These are phyloP conservation scores for Aphanocladium album DNA, from an alignment of 2,329 filamentous ascomycete genomes.

Conservation along the genomic window DNA sequence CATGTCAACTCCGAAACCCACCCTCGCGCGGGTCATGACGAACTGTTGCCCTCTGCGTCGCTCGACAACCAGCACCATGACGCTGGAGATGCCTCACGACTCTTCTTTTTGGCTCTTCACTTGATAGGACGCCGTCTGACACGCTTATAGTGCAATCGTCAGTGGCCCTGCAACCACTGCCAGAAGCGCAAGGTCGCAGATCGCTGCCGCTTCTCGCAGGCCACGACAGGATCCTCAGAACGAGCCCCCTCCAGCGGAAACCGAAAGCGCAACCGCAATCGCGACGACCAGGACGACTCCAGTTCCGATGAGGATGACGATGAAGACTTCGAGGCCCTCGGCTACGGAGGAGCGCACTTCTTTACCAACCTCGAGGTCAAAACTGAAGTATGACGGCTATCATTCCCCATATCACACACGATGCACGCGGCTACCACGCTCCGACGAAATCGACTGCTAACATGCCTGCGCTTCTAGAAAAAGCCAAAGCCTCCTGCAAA, in stretches of 20 bases:
- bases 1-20: slow-evolving; percentile 12
- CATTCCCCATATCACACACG: not conserved
- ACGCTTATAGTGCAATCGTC: slow-evolving; percentile 30
- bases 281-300: slow-evolving; percentile 16
- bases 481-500: slow-evolving; percentile 17
- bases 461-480: slow-evolving; percentile 12
- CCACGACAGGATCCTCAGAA: slow-evolving; percentile 18
- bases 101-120: too few relatives aligned
- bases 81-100: too few relatives aligned
- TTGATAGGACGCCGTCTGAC: slow-evolving; percentile 14
- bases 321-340: slow-evolving; percentile 29
- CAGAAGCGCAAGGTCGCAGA: slow-evolving; percentile 35
- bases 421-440: not conserved
- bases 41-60: not conserved
- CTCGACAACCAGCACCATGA: not conserved
- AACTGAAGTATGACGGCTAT: slow-evolving; percentile 20
- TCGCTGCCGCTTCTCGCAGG: slow-evolving; percentile 29
- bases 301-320: slow-evolving; percentile 21
- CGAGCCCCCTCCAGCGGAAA: slow-evolving; percentile 13
- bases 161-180: slow-evolving; percentile 37
- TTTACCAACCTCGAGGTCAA: slow-evolving; percentile 24
- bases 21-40: not conserved
- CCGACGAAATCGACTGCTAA: not conserved
- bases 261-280: slow-evolving; percentile 13
- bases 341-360: slow-evolving; percentile 30